Conservation (phyloP, 805 yeast species). For the Kodamaea leandrae region DNA sequence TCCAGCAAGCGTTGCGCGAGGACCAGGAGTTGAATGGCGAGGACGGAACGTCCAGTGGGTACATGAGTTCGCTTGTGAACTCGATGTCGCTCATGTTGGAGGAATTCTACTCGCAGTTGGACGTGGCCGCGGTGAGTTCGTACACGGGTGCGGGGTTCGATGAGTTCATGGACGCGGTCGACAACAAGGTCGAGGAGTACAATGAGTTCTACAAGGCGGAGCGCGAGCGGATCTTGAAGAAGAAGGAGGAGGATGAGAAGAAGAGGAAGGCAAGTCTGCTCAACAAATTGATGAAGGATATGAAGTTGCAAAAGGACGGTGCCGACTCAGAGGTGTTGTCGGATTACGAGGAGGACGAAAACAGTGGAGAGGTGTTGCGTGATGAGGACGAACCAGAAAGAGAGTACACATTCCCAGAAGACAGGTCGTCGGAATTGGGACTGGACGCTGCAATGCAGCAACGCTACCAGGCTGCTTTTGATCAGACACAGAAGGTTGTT, state of each 20-base stretch:
- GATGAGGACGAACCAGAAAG: conserved; percentile 49
- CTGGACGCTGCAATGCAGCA: conserved; percentile 56
- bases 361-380: conserved; percentile 46
- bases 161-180: conserved; percentile 82
- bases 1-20: conserved; percentile 71
- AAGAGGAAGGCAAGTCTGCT: conserved; percentile 68
- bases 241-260: conserved; percentile 74
- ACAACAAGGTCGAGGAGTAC: conserved; percentile 83
- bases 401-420: conserved; percentile 71
- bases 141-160: conserved; percentile 94
- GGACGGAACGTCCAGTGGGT: conserved; percentile 68
- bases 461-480: conserved; percentile 73
- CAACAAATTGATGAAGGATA: conserved; percentile 76
- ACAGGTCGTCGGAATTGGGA: conserved; percentile 58
- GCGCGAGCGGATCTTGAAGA: conserved; percentile 74
- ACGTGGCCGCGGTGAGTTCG: conserved; percentile 89
- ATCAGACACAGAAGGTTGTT: conserved; percentile 56
- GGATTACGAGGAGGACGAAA: conserved; percentile 48
- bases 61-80: conserved; percentile 90
- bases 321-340: conserved; percentile 48
- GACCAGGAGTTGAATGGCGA: conserved; percentile 67
- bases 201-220: conserved; percentile 80
- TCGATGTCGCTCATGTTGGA: conserved; percentile 96
- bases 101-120: conserved; percentile 90
- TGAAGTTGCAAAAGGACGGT: conserved; percentile 55